A percentile compares a stretch with the other conserved stretches of the same genome.
Conservation (phyloP, 139 green algal genomes). For the Desmodesmus armatus region DNA sequence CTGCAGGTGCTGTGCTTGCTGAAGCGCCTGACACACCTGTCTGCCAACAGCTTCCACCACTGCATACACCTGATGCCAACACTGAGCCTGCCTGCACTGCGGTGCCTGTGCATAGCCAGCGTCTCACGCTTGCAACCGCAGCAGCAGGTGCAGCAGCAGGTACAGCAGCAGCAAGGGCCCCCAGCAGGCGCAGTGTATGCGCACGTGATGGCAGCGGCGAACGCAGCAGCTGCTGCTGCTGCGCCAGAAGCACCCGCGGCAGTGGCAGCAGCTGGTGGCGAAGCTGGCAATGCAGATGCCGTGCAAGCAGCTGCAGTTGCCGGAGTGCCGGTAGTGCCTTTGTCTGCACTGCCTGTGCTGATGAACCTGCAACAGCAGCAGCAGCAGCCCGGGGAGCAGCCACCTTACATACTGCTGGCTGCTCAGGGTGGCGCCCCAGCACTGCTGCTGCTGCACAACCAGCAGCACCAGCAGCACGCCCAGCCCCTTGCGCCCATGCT, state of each 20-base stretch:
- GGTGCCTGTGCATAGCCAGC: conserved; percentile 2
- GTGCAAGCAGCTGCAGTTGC: neutral
- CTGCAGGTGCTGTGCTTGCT: conserved; percentile 15
- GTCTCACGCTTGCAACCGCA: conserved; percentile 2
- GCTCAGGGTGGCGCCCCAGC: no score
- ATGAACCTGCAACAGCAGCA: conserved; percentile 6
- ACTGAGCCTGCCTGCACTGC: conserved; percentile 24
- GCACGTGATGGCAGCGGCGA: neutral
- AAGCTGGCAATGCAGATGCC: neutral
- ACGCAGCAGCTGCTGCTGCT: neutral
- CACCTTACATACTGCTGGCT: no score
- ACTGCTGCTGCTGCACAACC: no score
- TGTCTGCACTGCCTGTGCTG: neutral
- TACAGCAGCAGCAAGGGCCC: no score
- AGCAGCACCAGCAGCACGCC: no score
- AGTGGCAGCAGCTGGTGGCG: neutral
- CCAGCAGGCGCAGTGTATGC: neutral
- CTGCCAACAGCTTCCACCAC: no score
- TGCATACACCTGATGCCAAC: no score
- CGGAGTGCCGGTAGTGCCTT: neutral
- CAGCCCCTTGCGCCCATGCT: no score
- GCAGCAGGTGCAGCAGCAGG: neutral
- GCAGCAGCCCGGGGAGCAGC: neutral
- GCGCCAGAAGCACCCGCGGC: neutral
- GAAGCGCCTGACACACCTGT: conserved; percentile 4